phyloP scores from a whole-genome alignment of 2,329 filamentous ascomycete species.

The Dothideomycetes sp. region DNA sequence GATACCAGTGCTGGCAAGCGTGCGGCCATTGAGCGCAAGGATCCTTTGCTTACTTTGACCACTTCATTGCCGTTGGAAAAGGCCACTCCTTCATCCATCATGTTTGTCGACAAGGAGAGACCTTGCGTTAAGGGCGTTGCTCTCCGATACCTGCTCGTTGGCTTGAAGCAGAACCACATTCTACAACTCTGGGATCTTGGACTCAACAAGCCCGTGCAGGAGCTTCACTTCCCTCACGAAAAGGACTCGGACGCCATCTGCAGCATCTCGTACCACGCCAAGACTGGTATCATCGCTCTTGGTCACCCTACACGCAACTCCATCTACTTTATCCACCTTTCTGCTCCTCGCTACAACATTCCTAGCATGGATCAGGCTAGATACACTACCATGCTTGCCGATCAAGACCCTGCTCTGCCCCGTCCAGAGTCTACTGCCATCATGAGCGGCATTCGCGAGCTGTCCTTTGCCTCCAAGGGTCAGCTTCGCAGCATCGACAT shows the following conservation, averaged over 20 bases:
- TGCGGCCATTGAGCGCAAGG: conserved; percentile 63
- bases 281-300: conserved; percentile 85
- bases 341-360: conserved; percentile 84
- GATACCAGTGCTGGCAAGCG: conserved; percentile 35
- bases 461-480: conserved; percentile 81
- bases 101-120: conserved; percentile 91
- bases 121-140: conserved; percentile 86
- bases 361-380: conserved; percentile 73
- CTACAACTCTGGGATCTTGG: conserved; percentile 97
- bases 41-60: conserved; percentile 75
- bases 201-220: conserved; percentile 88
- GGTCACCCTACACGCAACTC: conserved; percentile 96
- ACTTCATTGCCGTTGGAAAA: conserved; percentile 85
- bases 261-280: conserved; percentile 88
- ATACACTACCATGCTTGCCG: conserved; percentile 70
- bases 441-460: conserved; percentile 92
- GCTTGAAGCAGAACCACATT: conserved; percentile 98
- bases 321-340: conserved; percentile 92
- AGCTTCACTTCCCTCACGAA: conserved; percentile 90
- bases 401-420: conserved; percentile 62
- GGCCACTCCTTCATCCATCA: conserved; percentile 91
- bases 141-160: conserved; percentile 89
- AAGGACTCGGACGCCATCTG: conserved; percentile 97
- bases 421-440: conserved; percentile 92
- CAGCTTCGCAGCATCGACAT: conserved; percentile 85